phyloP scores from a whole-genome alignment of 495 filamentous ascomycete genomes.

The Penicillium paradoxum region DNA sequence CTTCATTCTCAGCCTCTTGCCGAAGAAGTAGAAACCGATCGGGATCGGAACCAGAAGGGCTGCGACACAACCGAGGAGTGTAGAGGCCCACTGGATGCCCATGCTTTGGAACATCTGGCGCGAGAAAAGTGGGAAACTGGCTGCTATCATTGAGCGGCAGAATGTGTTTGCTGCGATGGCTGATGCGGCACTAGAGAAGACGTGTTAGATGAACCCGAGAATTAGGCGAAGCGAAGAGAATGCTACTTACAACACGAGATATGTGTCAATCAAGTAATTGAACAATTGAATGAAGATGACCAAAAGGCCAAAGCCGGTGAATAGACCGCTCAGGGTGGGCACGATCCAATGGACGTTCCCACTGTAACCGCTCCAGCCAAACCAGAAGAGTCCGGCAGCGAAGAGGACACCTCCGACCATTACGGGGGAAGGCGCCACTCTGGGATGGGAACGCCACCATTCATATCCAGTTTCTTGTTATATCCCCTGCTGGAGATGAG shows the following conservation, averaged over 20 bases:
- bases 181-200: constrained; percentile 56
- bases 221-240: background rate
- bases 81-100: constrained; percentile 72
- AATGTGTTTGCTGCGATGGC: constrained; percentile 90
- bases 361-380: constrained; percentile 73
- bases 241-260: constrained; percentile 75
- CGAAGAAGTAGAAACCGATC: constrained; percentile 35
- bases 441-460: constrained; percentile 68
- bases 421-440: constrained; percentile 84
- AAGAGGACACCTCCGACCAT: constrained; percentile 74
- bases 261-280: constrained; percentile 85
- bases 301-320: constrained; percentile 61
- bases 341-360: constrained; percentile 74
- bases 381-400: constrained; percentile 77
- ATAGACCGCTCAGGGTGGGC: constrained; percentile 67
- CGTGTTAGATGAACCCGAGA: constrained; percentile 1
- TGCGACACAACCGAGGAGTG: constrained; percentile 71
- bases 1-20: constrained; percentile 29
- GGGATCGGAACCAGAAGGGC: constrained; percentile 69
- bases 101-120: constrained; percentile 74
- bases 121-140: constrained; percentile 76
- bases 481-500: constrained; percentile 28
- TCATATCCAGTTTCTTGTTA: constrained; percentile 60
- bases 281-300: constrained; percentile 80
- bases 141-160: constrained; percentile 68